phyloP scores from a whole-genome alignment of 164 flowering plant genomes.

The Piper longum region DNA sequence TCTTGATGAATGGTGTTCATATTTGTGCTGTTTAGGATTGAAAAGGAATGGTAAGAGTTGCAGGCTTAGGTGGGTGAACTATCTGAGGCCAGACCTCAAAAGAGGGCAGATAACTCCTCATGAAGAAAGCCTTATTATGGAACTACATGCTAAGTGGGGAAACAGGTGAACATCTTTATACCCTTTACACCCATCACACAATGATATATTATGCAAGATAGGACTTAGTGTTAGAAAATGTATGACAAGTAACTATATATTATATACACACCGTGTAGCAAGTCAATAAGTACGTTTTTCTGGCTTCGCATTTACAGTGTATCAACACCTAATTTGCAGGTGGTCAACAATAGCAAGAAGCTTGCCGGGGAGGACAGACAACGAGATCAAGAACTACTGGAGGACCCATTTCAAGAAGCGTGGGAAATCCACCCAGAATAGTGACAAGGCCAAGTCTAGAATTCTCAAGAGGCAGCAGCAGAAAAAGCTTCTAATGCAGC shows the following conservation, averaged over 20 bases:
- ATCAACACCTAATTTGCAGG: background rate
- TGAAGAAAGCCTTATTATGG: conserved; percentile 66
- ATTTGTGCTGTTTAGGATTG: conserved; percentile 33
- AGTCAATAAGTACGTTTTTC: too few species aligned
- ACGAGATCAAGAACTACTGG: conserved; percentile 12
- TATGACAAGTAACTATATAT: too few species aligned
- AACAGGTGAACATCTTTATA: conserved; percentile 43
- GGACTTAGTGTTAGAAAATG: too few species aligned
- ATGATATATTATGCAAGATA: too few species aligned
- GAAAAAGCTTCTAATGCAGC: conserved; percentile 1
- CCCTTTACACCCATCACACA: too few species aligned
- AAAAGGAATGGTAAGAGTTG: conserved; percentile 93
- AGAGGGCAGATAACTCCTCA: conserved; percentile 79
- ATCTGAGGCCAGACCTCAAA: conserved; percentile 87
- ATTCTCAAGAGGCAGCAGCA: conserved; percentile 2
- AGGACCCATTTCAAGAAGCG: conserved; percentile 9
- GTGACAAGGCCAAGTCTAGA: conserved; percentile 1
- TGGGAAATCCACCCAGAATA: background rate
- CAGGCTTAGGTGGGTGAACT: conserved; percentile 92
- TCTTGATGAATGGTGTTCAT: too few species aligned
- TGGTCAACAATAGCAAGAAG: conserved; percentile 9
- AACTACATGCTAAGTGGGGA: conserved; percentile 87
- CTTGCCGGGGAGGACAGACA: conserved; percentile 10
- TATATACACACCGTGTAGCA: too few species aligned
- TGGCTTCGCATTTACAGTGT: too few species aligned